These are phyloP conservation scores for Cinnamomum micranthum DNA, from an alignment of 164 flowering plant species.

Conservation along the genomic window DNA sequence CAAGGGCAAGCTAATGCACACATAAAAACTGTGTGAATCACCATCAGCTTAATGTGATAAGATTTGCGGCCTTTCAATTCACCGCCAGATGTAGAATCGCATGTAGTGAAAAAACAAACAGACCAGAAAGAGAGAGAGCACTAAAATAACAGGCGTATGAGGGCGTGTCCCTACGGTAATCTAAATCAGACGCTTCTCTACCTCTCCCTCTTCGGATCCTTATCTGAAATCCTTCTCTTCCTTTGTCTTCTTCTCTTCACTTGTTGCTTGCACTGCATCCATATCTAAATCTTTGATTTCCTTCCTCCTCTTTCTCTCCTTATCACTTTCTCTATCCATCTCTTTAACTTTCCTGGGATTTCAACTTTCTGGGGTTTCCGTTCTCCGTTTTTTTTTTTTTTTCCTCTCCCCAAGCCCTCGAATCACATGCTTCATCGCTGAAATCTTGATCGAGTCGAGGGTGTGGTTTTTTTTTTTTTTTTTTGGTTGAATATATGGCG, in stretches of 20 bases:
- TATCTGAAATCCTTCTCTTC: conserved; percentile 23
- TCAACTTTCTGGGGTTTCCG: not conserved
- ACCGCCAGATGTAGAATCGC: not conserved
- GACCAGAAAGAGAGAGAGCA: not conserved
- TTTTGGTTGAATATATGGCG: conserved; percentile 27
- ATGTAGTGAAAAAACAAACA: not conserved
- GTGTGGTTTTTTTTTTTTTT: conserved; percentile 17
- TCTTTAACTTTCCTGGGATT: not conserved
- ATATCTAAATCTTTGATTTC: conserved; percentile 18
- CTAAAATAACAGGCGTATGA: not conserved
- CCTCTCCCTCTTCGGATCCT: conserved; percentile 43
- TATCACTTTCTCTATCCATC: not conserved
- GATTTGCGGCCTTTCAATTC: not conserved
- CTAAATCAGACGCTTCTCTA: conserved; percentile 22
- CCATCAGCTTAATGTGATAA: not conserved
- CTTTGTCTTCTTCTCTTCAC: conserved; percentile 20
- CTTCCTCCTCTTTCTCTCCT: conserved; percentile 5
- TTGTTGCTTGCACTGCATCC: conserved; percentile 12
- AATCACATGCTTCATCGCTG: conserved; percentile 22
- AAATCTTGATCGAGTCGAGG: conserved; percentile 43
- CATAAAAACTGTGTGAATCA: too few species aligned
- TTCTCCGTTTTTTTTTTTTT: not conserved
- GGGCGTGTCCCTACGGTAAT: conserved; percentile 43
- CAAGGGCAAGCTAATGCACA: too few species aligned
- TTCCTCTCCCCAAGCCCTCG: conserved; percentile 32